These are phyloP conservation scores for Toxoplasma gondii DNA, from an alignment of 169 alveolate species.

Conservation along the genomic window DNA sequence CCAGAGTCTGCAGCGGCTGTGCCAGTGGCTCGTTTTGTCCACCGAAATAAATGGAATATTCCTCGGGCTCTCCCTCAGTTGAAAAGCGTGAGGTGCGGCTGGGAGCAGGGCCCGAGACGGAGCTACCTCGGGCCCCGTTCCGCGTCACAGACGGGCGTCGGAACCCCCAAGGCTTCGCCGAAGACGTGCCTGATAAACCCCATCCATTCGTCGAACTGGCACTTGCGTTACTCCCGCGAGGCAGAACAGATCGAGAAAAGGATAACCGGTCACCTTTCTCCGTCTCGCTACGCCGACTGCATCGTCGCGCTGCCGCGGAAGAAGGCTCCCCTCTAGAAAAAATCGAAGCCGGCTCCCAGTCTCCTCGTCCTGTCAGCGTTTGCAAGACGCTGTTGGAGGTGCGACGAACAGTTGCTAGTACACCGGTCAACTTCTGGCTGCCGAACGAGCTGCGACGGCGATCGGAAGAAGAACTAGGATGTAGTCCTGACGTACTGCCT, in stretches of 20 bases:
- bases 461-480: neutral
- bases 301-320: neutral
- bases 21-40: neutral
- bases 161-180: neutral
- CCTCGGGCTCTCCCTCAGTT: neutral
- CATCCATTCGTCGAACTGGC: neutral
- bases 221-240: neutral
- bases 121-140: neutral
- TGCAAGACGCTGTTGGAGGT: neutral
- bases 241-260: neutral
- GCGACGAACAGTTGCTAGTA: neutral
- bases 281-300: neutral
- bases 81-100: no score
- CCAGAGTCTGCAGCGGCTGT: slow-evolving; percentile 15
- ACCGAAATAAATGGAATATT: slow-evolving; percentile 2
- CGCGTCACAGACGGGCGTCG: neutral
- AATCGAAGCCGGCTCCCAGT: neutral
- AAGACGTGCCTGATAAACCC: neutral
- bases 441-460: neutral
- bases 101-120: neutral
- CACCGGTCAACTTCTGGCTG: neutral
- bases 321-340: neutral
- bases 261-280: neutral
- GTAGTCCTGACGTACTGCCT: no score
- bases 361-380: neutral